Base-by-base conservation (phyloP, 495 filamentous ascomycete species). In the Trichoderma asperelloides region DNA sequence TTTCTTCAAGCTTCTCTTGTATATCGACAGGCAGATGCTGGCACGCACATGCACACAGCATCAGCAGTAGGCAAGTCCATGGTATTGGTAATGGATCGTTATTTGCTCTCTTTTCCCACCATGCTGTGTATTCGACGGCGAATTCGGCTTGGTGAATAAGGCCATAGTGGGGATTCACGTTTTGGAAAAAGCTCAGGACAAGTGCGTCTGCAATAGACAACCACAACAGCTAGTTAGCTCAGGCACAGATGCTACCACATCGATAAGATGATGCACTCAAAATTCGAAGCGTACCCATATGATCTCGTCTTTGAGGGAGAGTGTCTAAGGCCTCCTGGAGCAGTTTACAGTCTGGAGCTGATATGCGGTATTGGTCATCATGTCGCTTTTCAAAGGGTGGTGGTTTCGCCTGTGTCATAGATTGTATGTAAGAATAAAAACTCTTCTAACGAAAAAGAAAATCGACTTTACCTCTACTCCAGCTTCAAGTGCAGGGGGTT, bases 121-220 rank as follows among this genome's bases (percentile, higher is more conserved):
- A 83, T 30, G 74, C 71, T 39, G 77, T 71, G 71, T 85, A 85
- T 41, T 82, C 78, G 0, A 77, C 74, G 47, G 75, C 74, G 51
- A 84, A 86, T 7, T 76, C 75, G 2, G 80, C 74, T 15, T 78
- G 80, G 62, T 84, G 85, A 2, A 85, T 69, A 66, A 75, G 69
- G 66, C 80, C 82, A 66, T 85, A 86, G 45, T 80, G 78, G 51
- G 79, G 77, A 67, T 85, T 86, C 25, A 77, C 78, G 11, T 77
- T 75, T 64, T 73, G 73, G 28, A 84, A 73, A 69, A 78, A 86
- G 66, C 79, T 78, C 65, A 83, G 79, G 11, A 85, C 75, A 16
- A 85, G 73, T 12, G 78, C 78, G 64, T 85, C 84, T 84, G 12
- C 13, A 33, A 16, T 21, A n/a, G 15, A 63, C 43, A 51, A 25